Conservation (phyloP, 225 moss, liverwort and hornwort species). For the Pleurozium schreberi region DNA sequence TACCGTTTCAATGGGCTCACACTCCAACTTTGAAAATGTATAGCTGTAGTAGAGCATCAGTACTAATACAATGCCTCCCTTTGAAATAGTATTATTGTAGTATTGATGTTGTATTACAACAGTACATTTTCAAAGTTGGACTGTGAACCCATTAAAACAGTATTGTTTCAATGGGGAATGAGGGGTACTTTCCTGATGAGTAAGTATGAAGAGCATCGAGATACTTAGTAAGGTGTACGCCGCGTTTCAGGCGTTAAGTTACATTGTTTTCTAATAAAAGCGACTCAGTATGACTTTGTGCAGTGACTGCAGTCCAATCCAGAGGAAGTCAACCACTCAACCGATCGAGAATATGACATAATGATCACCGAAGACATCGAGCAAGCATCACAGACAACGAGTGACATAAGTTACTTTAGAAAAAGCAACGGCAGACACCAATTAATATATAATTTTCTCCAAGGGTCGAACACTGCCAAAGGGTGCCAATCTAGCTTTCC, state of each 20-base stretch:
- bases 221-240: background rate
- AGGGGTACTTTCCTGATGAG: no score
- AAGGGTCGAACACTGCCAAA: background rate
- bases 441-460: no score
- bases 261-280: background rate
- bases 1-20: no score
- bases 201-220: background rate
- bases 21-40: no score
- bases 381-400: background rate
- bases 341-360: background rate
- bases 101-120: no score
- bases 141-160: no score
- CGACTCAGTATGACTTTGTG: background rate
- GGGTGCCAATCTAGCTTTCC: background rate
- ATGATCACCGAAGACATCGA: background rate
- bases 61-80: no score
- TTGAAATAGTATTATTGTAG: no score
- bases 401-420: background rate
- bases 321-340: background rate
- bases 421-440: background rate
- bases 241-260: background rate
- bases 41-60: no score
- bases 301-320: background rate
- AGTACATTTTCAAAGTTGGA: no score
- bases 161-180: no score